Evolutionary conservation across 805 yeast species (phyloP).

Genomic region (Dipodascopsis uninucleata): DNA sequence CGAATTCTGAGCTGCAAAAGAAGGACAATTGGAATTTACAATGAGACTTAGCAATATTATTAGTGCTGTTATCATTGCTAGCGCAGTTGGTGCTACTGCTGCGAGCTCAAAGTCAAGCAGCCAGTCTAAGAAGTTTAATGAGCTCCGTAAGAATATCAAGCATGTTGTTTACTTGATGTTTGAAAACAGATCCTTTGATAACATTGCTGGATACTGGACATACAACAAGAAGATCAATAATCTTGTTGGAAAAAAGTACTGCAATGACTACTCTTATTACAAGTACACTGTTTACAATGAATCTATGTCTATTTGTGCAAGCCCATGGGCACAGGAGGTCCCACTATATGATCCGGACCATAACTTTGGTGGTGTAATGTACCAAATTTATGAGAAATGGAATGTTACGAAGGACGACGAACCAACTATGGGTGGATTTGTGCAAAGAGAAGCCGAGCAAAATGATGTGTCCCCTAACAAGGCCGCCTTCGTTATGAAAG

Average conservation of each 20-base stretch:
- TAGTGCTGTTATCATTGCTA: too few relatives aligned
- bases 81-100: too few relatives aligned
- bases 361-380: background rate
- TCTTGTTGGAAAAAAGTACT: background rate
- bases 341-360: slow-evolving; percentile 2
- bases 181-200: background rate
- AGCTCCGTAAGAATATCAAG: background rate
- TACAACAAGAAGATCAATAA: slow-evolving; percentile 3
- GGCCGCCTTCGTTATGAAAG: slow-evolving; percentile 44
- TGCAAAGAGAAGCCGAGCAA: slow-evolving; percentile 1
- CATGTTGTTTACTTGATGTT: slow-evolving; percentile 6
- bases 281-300: slow-evolving; percentile 4
- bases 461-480: background rate
- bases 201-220: slow-evolving; percentile 5
- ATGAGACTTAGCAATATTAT: too few relatives aligned
- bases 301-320: background rate
- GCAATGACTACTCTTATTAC: slow-evolving; percentile 5
- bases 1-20: too few relatives aligned
- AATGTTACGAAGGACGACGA: background rate
- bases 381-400: slow-evolving; percentile 4
- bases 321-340: slow-evolving; percentile 2
- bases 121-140: too few relatives aligned
- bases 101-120: too few relatives aligned
- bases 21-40: too few relatives aligned
- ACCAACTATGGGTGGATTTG: slow-evolving; percentile 6